Evolutionary conservation across 2,329 filamentous ascomycete genomes (phyloP), one percentile per base, ranked within the genome.

Genomic region (Tolypocladium paradoxum): DNA sequence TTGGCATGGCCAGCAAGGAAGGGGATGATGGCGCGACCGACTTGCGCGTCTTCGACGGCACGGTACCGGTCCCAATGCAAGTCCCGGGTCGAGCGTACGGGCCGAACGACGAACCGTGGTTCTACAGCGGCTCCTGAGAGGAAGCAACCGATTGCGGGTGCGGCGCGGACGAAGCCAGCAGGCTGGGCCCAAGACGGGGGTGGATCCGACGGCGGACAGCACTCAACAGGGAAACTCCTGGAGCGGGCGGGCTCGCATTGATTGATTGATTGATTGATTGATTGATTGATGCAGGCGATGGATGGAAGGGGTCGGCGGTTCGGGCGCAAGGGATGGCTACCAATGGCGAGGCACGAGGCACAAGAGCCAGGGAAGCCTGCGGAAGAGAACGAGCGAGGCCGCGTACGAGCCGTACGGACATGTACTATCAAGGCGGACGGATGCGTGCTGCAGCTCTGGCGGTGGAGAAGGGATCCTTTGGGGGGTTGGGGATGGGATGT

Each of bases 51-150:
- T 88, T 88, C 63, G 64, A 73, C 33, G 73, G 69, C 11, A 68
- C 67, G 8, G 67, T 88, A 34, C 83, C 84, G 36, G 73, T 87
- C 22, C 86, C 86, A 1, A 85, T 89, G 73, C 64, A 74, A 61
- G 68, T 76, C 56, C 85, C 86, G 14, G 81, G 77, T 18, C 68
- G 72, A 51, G 61, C 60, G 52, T 83, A 83, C 62, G 69, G 63
- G 16, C 69, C 59, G 57, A 58, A 59, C 48, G 64, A 69, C 53
- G 61, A 64, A 57, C 74, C 74, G 24, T 76, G 74, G 73, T 74
- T 76, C 55, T 75, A 69, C 53, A 55, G 53, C 34, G 60, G 60
- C 57, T 49, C 53, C 45, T 67, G 60, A 65, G 50, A 34, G 53
- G 54, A 48, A 49, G 57, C 12, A 33, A 18, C 16, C 24, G 40